Percentiles rank a stretch among this genome's conserved stretches.
phyloP scores from a whole-genome alignment of 768 basidiomycete species.

The Termitomyces sp. region DNA sequence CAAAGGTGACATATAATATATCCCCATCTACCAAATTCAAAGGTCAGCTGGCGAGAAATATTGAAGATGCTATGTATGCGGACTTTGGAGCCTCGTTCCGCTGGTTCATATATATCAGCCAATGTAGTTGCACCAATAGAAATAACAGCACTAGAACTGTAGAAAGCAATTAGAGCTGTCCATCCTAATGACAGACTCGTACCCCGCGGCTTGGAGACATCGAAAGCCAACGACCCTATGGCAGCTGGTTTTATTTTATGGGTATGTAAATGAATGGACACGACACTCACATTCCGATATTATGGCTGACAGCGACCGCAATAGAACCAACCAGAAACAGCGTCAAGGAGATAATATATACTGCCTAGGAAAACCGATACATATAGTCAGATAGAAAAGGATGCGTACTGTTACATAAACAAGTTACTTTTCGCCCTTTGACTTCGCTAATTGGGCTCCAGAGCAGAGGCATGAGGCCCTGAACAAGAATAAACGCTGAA shows the following conservation, averaged over 20 bases:
- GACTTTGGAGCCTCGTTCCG: slow-evolving; percentile 66
- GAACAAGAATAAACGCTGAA: slow-evolving; percentile 70
- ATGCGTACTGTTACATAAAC: background rate
- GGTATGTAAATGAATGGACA: background rate
- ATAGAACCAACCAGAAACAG: slow-evolving; percentile 55
- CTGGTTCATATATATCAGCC: slow-evolving; percentile 74
- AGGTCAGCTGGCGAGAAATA: background rate
- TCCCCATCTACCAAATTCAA: slow-evolving; percentile 50
- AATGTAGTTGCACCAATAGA: slow-evolving; percentile 75
- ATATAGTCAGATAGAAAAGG: background rate
- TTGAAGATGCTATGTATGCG: background rate
- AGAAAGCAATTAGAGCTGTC: background rate
- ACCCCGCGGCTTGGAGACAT: slow-evolving; percentile 66
- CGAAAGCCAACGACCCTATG: slow-evolving; percentile 65
- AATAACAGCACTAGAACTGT: slow-evolving; percentile 19
- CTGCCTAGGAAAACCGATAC: slow-evolving; percentile 29
- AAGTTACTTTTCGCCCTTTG: slow-evolving; percentile 61
- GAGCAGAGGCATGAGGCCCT: slow-evolving; percentile 62
- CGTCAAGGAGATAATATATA: slow-evolving; percentile 50
- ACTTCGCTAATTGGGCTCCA: slow-evolving; percentile 76
- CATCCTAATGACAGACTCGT: slow-evolving; percentile 8
- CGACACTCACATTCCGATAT: slow-evolving; percentile 41
- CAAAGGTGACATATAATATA: slow-evolving; percentile 77
- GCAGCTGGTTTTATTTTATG: background rate
- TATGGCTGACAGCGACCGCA: slow-evolving; percentile 52